Evolutionary conservation across 148 eudicot genomes (phyloP).

Genomic region (Rhododendron vialii): DNA sequence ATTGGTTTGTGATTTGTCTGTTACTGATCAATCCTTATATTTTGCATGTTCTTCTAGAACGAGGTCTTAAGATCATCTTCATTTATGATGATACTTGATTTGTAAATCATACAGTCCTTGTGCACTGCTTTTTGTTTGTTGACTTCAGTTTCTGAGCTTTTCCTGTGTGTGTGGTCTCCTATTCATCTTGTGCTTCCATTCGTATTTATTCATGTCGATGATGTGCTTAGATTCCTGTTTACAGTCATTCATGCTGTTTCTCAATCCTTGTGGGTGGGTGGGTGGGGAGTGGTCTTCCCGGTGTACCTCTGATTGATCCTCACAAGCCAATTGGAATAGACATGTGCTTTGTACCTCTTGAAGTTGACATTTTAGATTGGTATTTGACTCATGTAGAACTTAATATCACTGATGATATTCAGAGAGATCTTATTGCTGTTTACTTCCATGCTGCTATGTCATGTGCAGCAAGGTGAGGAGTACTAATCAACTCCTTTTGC

Average conservation of each 20-base stretch:
- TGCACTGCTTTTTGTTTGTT: neutral
- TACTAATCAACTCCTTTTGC: neutral
- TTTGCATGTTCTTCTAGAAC: neutral
- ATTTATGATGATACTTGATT: neutral
- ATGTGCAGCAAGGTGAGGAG: neutral
- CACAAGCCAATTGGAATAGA: neutral
- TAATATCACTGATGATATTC: neutral
- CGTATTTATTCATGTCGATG: neutral
- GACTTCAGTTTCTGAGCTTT: neutral
- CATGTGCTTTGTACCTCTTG: neutral
- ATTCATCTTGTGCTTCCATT: neutral
- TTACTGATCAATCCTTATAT: neutral
- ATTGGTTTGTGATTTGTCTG: neutral
- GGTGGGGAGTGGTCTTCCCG: neutral
- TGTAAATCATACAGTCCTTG: neutral
- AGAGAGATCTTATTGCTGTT: neutral
- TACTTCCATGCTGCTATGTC: neutral
- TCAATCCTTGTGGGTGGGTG: neutral
- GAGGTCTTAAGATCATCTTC: neutral
- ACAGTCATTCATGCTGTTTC: neutral
- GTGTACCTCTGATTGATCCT: neutral
- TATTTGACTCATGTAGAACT: neutral
- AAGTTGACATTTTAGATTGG: neutral
- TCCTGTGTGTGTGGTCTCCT: neutral
- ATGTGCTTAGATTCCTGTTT: neutral